Evolutionary conservation across 805 yeast genomes (phyloP).

Genomic region (Metschnikowia anglica): DNA sequence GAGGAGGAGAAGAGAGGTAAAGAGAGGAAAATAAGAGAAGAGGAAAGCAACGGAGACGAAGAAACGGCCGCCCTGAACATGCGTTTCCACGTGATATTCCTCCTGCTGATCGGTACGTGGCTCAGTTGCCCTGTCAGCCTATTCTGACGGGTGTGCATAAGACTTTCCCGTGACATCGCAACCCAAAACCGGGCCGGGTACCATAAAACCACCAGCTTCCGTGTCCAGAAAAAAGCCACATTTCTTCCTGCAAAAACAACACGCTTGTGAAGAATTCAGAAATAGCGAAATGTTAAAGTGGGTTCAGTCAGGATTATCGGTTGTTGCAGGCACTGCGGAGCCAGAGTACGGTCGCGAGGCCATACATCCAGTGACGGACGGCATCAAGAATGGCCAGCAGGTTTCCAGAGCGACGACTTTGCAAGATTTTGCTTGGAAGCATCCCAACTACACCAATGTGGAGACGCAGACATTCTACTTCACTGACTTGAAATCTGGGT

Average conservation of each 20-base stretch:
- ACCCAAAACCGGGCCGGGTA: neutral
- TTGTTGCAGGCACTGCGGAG: slow-evolving; percentile 95
- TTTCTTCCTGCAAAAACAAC: no score
- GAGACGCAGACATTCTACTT: slow-evolving; percentile 95
- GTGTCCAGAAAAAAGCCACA: neutral
- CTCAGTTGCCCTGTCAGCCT: no score
- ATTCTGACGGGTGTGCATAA: slow-evolving; percentile 3
- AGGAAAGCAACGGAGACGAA: no score
- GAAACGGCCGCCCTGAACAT: no score
- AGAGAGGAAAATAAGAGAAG: no score
- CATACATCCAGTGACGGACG: slow-evolving; percentile 75
- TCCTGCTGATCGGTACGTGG: no score
- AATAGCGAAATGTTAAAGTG: slow-evolving; percentile 67
- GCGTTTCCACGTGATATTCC: no score
- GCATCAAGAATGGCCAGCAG: slow-evolving; percentile 39
- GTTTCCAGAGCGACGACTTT: slow-evolving; percentile 52
- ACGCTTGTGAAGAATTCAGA: neutral
- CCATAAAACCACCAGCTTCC: slow-evolving; percentile 2
- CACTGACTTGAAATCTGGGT: slow-evolving; percentile 57
- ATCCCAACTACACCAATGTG: slow-evolving; percentile 81
- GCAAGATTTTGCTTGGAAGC: slow-evolving; percentile 74
- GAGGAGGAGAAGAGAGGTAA: no score
- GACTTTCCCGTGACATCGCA: slow-evolving; percentile 6
- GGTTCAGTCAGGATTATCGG: slow-evolving; percentile 86
- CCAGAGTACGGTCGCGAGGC: slow-evolving; percentile 95